Percentiles rank a stretch among this genome's conserved stretches.
These are phyloP conservation scores for Suillus subaureus DNA, from an alignment of 768 basidiomycete genomes.

Conservation along the genomic window DNA sequence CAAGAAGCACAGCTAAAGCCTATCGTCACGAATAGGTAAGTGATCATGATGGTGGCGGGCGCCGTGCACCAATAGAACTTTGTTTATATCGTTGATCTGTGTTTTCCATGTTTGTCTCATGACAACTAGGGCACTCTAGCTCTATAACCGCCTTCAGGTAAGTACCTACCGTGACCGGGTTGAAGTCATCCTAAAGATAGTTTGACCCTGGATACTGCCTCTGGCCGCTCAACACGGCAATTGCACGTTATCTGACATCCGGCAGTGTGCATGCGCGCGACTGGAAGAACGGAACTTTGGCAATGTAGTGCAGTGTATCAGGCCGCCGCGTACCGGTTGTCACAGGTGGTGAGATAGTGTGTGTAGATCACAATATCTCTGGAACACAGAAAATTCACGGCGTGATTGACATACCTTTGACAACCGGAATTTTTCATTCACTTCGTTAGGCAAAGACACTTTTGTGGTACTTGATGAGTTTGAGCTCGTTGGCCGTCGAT, in stretches of 20 bases:
- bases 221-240: background rate
- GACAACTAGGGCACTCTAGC: background rate
- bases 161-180: background rate
- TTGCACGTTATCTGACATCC: background rate
- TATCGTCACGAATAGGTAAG: background rate
- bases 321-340: background rate
- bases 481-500: background rate
- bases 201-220: background rate
- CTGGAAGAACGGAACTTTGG: background rate
- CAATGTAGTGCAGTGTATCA: background rate
- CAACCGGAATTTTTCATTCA: background rate
- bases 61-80: constrained; percentile 1
- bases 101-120: background rate
- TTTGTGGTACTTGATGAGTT: background rate
- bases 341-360: too few relatives aligned
- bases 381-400: too few relatives aligned
- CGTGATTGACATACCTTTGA: too few relatives aligned
- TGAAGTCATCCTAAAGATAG: background rate
- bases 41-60: background rate
- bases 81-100: background rate
- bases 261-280: background rate
- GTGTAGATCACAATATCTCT: too few relatives aligned
- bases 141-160: background rate
- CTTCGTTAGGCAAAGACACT: background rate
- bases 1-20: background rate